Conservation (phyloP, 2,329 filamentous ascomycete species). For the Pseudogymnoascus sp. region DNA sequence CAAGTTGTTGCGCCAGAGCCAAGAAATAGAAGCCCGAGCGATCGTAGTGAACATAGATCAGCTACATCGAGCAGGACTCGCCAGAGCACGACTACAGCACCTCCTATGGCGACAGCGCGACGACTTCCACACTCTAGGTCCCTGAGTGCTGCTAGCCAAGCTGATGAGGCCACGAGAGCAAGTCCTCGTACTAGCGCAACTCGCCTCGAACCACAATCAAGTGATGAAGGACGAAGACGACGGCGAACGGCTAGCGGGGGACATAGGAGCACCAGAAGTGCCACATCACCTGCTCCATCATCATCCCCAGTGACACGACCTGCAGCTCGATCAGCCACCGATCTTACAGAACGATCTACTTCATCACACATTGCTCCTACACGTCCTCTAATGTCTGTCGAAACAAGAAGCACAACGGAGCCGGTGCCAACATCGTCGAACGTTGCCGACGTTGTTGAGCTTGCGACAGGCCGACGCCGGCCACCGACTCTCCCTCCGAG, state of each 20-base stretch:
- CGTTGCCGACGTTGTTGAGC: not conserved
- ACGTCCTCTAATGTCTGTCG: constrained; percentile 18
- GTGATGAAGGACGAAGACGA: constrained; percentile 40
- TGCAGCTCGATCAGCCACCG: constrained; percentile 57
- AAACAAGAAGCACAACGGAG: constrained; percentile 19
- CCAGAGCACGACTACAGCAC: constrained; percentile 11
- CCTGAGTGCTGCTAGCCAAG: constrained; percentile 37
- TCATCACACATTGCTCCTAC: constrained; percentile 17
- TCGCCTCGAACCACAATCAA: constrained; percentile 43
- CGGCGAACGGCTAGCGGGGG: constrained; percentile 45
- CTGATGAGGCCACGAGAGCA: constrained; percentile 46
- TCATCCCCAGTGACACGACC: constrained; percentile 38
- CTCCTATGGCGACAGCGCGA: constrained; percentile 18
- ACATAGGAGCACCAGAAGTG: constrained; percentile 38
- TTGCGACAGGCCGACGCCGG: not conserved
- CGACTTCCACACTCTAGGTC: constrained; percentile 39
- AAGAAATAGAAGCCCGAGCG: constrained; percentile 37
- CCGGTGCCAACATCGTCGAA: not conserved
- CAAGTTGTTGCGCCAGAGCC: constrained; percentile 31
- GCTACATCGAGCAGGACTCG: not conserved
- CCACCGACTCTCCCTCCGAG: not conserved
- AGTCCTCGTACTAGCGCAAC: constrained; percentile 37
- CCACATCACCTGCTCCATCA: constrained; percentile 41
- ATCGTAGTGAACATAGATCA: constrained; percentile 17
- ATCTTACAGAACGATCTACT: constrained; percentile 43